Percentiles rank a stretch among this genome's conserved stretches.
phyloP scores from a whole-genome alignment of 306 rosid genomes.

The Delonix regia region DNA sequence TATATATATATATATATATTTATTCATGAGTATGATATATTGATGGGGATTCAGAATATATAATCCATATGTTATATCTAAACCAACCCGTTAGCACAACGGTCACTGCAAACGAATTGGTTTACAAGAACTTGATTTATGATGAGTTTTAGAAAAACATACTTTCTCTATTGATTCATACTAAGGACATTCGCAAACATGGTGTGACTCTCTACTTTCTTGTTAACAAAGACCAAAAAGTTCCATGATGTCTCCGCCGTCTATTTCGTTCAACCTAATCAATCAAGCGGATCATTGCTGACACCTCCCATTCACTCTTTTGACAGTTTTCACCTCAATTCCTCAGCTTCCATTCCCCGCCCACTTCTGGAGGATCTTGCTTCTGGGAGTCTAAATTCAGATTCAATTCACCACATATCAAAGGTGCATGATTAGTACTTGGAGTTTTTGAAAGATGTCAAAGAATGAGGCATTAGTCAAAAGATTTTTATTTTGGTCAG shows the following conservation, averaged over 20 bases:
- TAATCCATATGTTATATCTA: constrained; percentile 86
- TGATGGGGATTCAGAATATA: constrained; percentile 67
- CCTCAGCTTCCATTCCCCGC: constrained; percentile 84
- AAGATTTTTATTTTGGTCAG: no score
- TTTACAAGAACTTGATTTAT: constrained; percentile 86
- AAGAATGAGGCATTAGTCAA: constrained; percentile 59
- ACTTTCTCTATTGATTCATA: constrained; percentile 85
- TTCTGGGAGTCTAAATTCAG: constrained; percentile 70
- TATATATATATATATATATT: no score
- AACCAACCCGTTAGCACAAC: constrained; percentile 76
- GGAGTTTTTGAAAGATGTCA: constrained; percentile 90
- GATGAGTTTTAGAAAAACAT: constrained; percentile 85
- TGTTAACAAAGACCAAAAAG: constrained; percentile 86
- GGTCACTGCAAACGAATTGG: constrained; percentile 84
- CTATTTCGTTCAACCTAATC: constrained; percentile 81
- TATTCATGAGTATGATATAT: constrained; percentile 36
- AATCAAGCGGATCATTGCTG: constrained; percentile 73
- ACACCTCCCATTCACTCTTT: constrained; percentile 72
- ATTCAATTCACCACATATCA: constrained; percentile 68
- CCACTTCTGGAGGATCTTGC: constrained; percentile 94
- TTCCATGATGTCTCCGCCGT: constrained; percentile 92
- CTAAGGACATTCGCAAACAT: constrained; percentile 90
- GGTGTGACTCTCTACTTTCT: constrained; percentile 92
- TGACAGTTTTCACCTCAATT: constrained; percentile 76
- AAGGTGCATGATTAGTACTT: constrained; percentile 96